Evolutionary conservation across 2,329 filamentous ascomycete species (phyloP), one percentile per base, ranked within the genome.

Genomic region (Aspergillus unguis): DNA sequence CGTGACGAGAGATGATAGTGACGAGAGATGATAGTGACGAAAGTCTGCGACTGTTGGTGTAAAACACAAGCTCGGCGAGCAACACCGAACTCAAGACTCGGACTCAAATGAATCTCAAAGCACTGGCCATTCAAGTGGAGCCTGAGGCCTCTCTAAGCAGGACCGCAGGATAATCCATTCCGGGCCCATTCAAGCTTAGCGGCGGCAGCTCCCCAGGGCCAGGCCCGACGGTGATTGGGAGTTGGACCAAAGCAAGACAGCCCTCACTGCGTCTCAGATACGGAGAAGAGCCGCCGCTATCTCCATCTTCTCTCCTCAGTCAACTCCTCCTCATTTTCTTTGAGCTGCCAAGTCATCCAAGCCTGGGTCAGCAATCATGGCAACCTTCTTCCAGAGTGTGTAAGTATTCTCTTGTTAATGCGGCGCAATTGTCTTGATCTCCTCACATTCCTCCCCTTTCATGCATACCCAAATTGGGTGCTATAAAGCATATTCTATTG

Each of bases 371-470:
- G 59, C 48, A 53, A 71, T 51, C 48, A 78, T 78, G 76, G 71
- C 75, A 46, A 75, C 71, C 44, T 77, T 77, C 62, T 76, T 78
- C 48, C 75, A 77, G 63, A 77, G 74, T 59, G 75, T 77, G 76
- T 78, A 75, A 67, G 73, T 75, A 25, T 33, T 46, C 49, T 37
- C 32, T 31, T 42, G 38, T 42, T 55, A 50, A 60, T 55, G 8
- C 55, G 56, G 25, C 25, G 10, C 36, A 45, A 51, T 35, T 35
- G 58, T 59, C 58, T 17, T 17, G 17, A 38, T 41, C 54, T 45
- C 47, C 44, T 57, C 53, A 52, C 61, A 42, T 49, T 53, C 46
- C 46, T 50, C 51, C 51, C 46, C 29, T 52, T 35, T 31, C 46
- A 53, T 46, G 46, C 51, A 53, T 50, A 38, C 51, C 36, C 51